Evolutionary conservation across 2,329 filamentous ascomycete genomes (phyloP).

Genomic region (Phyllosticta citrichinensis): DNA sequence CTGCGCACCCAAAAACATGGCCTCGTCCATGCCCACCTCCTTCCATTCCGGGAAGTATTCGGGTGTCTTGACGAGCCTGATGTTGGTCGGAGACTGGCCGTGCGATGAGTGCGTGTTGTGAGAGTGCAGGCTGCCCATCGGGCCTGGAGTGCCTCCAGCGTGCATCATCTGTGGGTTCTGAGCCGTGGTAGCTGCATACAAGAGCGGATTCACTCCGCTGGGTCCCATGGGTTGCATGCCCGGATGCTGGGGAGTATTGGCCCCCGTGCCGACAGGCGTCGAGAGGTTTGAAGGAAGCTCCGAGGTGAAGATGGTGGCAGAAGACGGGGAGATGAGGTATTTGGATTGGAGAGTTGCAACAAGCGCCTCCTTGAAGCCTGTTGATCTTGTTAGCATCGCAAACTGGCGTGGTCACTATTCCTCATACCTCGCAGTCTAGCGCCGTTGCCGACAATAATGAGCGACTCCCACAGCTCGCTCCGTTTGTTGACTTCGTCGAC

Average conservation of each 20-base stretch:
- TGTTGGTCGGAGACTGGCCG: conserved; percentile 70
- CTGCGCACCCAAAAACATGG: conserved; percentile 77
- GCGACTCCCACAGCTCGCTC: conserved; percentile 78
- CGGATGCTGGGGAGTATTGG: conserved; percentile 69
- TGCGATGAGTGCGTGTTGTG: conserved; percentile 52
- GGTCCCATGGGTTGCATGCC: conserved; percentile 41
- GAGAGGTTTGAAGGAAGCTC: conserved; percentile 91
- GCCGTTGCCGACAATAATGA: conserved; percentile 88
- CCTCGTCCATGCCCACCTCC: conserved; percentile 64
- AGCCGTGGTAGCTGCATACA: conserved; percentile 80
- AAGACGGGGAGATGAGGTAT: conserved; percentile 83
- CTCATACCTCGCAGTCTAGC: conserved; percentile 49
- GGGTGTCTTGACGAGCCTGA: conserved; percentile 67
- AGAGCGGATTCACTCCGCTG: conserved; percentile 71
- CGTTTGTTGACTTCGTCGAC: conserved; percentile 80
- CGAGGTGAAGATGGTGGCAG: conserved; percentile 92
- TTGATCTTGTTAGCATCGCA: conserved; percentile 26
- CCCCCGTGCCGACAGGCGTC: conserved; percentile 80
- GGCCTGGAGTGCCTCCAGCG: conserved; percentile 16
- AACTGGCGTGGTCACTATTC: neutral
- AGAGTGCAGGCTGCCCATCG: conserved; percentile 21
- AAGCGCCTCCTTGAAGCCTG: conserved; percentile 81
- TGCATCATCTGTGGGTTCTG: conserved; percentile 43
- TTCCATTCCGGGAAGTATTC: conserved; percentile 90
- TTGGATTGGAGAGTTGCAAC: conserved; percentile 68